These are phyloP conservation scores for Starmerella bacillaris DNA, from an alignment of 805 yeast species.

Conservation along the genomic window DNA sequence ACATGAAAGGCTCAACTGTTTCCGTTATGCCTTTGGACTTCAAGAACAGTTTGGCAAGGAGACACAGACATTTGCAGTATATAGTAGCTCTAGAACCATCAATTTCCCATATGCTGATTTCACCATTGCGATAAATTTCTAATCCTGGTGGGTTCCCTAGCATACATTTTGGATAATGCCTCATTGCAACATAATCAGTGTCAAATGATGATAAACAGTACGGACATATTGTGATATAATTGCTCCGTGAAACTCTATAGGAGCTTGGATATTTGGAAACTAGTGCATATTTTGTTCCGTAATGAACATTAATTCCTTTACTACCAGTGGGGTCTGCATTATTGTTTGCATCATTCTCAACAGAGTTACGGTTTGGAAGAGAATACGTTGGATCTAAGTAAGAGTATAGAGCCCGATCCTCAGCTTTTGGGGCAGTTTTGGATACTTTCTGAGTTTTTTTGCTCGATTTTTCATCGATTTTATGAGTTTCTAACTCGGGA, in stretches of 20 bases:
- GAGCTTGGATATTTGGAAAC: constrained; percentile 90
- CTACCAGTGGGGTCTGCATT: no score
- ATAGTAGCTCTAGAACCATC: constrained; percentile 72
- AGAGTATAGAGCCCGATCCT: no score
- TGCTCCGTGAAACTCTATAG: constrained; percentile 58
- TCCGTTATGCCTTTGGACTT: constrained; percentile 83
- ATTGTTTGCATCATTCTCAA: no score
- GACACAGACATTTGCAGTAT: constrained; percentile 79
- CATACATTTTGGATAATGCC: constrained; percentile 65
- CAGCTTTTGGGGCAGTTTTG: no score
- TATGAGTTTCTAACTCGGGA: no score
- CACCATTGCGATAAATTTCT: constrained; percentile 57
- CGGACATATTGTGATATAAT: constrained; percentile 60
- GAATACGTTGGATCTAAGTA: no score
- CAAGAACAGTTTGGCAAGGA: constrained; percentile 71
- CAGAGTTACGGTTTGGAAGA: no score
- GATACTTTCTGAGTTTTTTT: no score
- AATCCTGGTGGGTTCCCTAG: constrained; percentile 70
- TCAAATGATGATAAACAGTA: constrained; percentile 65
- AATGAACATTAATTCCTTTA: no score
- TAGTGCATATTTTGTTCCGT: constrained; percentile 47
- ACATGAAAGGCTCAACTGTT: constrained; percentile 89
- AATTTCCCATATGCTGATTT: constrained; percentile 65
- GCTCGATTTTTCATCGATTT: no score
- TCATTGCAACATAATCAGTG: constrained; percentile 42